Base-by-base conservation (phyloP, 2,329 filamentous ascomycete genomes). In the Talaromyces sp. region DNA sequence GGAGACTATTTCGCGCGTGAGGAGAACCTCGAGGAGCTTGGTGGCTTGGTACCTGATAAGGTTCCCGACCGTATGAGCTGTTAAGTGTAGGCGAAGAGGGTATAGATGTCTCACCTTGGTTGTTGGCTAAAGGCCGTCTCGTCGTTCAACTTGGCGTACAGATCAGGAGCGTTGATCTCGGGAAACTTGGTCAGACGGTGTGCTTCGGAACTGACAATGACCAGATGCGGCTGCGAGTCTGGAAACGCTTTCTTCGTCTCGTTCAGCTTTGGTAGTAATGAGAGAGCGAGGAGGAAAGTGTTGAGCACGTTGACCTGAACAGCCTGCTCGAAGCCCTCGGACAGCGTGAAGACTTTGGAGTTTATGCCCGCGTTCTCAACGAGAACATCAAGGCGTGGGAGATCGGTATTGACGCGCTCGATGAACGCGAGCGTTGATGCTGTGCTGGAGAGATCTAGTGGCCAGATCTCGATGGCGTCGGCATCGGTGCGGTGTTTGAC, bases 271-370 rank as follows among this genome's bases (percentile, higher is more conserved):
- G 84, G 84, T 22, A 86, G 62, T 2, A 86, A 49, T 0, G 84
- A 71, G 0, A 81, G 64, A 0, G 75, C 79, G 0, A 87, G 72
- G 1, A 86, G 67, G 47, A 85, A 77, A 0, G 81, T 84, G 13
- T 73, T 77, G 60, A 86, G 72, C 10, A 84, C 81, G 60, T 87
- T 87, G 58, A 82, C 77, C 0, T 80, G 82, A 44, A 86, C 71
- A 0, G 70, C 79, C 17, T 65, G 69, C 70, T 87, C 84, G 44
- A 81, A 73, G 0, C 73, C 78, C 59, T 84, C 81, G 3, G 71
- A 13, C 9, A 28, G 9, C n/a, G 9, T 39, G 4, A 9, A 60
- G 15, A 17, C 3, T 11, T 36, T 28, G 10, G 19, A 33, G 13
- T 51, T 56, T 11, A 56, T 56, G 10, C 52, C 58, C 9, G 58